These are phyloP conservation scores for Sclerotinia minor DNA, from an alignment of 2,329 filamentous ascomycete genomes.

Conservation along the genomic window DNA sequence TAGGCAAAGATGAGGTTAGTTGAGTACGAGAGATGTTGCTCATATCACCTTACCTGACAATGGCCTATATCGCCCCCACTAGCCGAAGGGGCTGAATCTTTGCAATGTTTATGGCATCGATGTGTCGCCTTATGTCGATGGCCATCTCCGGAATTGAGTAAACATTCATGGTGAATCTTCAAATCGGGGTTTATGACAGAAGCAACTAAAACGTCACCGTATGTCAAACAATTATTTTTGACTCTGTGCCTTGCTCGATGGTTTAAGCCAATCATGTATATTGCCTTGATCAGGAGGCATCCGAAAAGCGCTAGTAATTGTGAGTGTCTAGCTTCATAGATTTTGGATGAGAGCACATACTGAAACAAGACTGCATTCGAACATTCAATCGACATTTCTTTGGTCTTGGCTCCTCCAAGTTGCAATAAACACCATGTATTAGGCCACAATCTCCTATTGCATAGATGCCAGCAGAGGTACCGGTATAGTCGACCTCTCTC, in stretches of 20 bases:
- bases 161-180: conserved; percentile 34
- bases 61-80: conserved; percentile 32
- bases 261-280: conserved; percentile 33
- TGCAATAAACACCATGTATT: conserved; percentile 3
- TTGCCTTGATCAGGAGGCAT: conserved; percentile 32
- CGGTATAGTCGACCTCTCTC: not conserved
- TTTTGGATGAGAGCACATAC: not conserved
- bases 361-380: conserved; percentile 34
- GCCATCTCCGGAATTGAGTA: conserved; percentile 34
- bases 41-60: conserved; percentile 26
- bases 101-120: conserved; percentile 35
- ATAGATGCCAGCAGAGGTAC: not conserved
- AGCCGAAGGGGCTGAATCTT: conserved; percentile 28
- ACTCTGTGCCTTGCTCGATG: conserved; percentile 25
- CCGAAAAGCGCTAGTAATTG: conserved; percentile 23
- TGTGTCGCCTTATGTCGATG: conserved; percentile 29
- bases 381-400: conserved; percentile 32
- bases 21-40: accelerated
- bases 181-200: conserved; percentile 32
- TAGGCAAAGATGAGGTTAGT: not conserved
- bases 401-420: conserved; percentile 12
- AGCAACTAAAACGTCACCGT: conserved; percentile 34
- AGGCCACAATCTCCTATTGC: conserved; percentile 19
- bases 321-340: not conserved
- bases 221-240: conserved; percentile 31